These are phyloP conservation scores for Malus hybrid DNA, from an alignment of 331 rosid species.

Conservation along the genomic window DNA sequence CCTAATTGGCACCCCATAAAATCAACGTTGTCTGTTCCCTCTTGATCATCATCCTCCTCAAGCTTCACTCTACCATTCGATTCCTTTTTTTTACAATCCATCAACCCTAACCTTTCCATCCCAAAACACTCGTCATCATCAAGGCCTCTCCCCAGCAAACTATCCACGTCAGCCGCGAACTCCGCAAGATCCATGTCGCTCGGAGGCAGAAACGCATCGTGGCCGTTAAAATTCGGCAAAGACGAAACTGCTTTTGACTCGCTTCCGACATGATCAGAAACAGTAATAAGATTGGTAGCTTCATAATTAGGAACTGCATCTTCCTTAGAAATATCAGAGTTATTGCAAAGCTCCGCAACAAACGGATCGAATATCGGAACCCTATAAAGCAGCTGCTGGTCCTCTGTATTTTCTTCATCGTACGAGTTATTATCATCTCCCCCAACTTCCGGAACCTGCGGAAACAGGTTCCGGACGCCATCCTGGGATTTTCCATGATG, in stretches of 20 bases:
- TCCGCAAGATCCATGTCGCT: conserved; percentile 66
- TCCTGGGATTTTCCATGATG: background rate
- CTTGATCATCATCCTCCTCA: conserved; percentile 41
- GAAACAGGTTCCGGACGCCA: conserved; percentile 25
- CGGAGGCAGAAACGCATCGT: conserved; percentile 39
- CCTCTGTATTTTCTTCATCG: conserved; percentile 54
- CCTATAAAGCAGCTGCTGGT: background rate
- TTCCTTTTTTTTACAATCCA: conserved; percentile 31
- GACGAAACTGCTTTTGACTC: background rate
- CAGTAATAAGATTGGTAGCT: background rate
- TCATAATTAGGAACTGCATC: background rate
- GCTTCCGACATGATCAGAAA: background rate
- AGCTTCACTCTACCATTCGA: conserved; percentile 32
- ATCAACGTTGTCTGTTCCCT: background rate
- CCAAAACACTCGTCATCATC: conserved; percentile 64
- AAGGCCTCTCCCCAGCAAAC: conserved; percentile 61
- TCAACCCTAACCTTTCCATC: conserved; percentile 70
- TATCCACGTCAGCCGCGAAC: conserved; percentile 92
- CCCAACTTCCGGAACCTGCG: conserved; percentile 62
- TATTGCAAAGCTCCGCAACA: conserved; percentile 31
- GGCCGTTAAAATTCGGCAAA: background rate
- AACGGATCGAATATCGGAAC: conserved; percentile 69
- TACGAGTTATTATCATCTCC: conserved; percentile 40
- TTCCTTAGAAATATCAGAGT: conserved; percentile 22
- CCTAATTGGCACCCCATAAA: conserved; percentile 8